Base-by-base conservation (phyloP, 2,329 filamentous ascomycete genomes). In the Dactylellina cionopaga region DNA sequence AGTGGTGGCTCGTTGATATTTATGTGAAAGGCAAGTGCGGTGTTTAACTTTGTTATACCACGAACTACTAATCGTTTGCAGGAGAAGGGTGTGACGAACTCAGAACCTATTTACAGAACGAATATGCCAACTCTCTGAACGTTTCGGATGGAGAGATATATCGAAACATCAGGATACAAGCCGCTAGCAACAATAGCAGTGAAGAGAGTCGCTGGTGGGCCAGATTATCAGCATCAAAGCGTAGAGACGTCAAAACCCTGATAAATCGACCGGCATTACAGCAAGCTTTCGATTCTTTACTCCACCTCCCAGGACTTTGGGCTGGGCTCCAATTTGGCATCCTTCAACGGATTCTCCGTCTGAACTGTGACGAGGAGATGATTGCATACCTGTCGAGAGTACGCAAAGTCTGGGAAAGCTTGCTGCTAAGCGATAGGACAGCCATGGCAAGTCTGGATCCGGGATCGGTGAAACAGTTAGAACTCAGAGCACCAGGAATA, bases 331-430 rank as follows among this genome's bases (percentile, higher is more conserved):
- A 49, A 17, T 49, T 60, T 47, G 56, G 56, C 5, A 25, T 60
- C 19, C 24, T 60, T 5, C 19, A 60, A 31, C 39, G 29, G 1
- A 49, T 60, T 35, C 17, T 60, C 0, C 11, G 39, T 1, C 17
- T 60, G 10, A 60, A 60, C 13, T 60, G 43, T 29, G 29, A 60
- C 22, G 29, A 60, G n/a, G 56, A 60, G 13, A 29, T 60, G 10
- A 35, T 39, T 4, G 22, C 6, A 13, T 60, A 60, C 39, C 31
- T 60, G 10, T 10, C 6, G 0, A 37, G 29, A 15, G 19, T 60
- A 3, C 13, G 41, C 2, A 39, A 11, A 49, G n/a, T n/a, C n/a
- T n/a, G n/a, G n/a, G n/a, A n/a, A n/a, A n/a, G n/a, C n/a, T n/a
- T n/a, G n/a, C n/a, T n/a, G n/a, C n/a, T n/a, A n/a, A n/a, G n/a